phyloP scores from a whole-genome alignment of 2,329 filamentous ascomycete species.

The Bipolaris sorokiniana region DNA sequence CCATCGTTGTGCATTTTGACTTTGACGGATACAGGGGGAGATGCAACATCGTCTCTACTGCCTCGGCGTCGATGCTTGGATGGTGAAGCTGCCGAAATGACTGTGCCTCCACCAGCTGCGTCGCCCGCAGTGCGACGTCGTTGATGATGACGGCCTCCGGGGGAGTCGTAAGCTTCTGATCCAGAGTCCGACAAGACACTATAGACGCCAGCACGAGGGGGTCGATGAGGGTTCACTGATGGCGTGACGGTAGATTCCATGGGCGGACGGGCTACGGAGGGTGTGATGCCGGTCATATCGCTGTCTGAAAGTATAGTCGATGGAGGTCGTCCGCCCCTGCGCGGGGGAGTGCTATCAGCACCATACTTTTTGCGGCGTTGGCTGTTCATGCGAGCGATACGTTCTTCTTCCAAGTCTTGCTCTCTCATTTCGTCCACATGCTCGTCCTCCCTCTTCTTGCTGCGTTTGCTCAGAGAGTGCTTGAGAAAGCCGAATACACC shows the following conservation, averaged over 20 bases:
- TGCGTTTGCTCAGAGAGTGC: conserved; percentile 57
- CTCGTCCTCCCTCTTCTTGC: conserved; percentile 64
- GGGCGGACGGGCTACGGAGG: conserved; percentile 50
- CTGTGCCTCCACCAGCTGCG: conserved; percentile 39
- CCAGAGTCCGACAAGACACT: conserved; percentile 52
- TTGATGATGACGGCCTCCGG: conserved; percentile 45
- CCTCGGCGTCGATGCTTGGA: conserved; percentile 38
- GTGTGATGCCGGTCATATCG: conserved; percentile 53
- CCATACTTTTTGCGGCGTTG: conserved; percentile 68
- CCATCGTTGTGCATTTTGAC: conserved; percentile 70
- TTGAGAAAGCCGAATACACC: conserved; percentile 50
- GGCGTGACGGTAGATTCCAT: conserved; percentile 35
- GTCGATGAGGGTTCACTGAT: conserved; percentile 42
- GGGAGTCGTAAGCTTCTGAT: conserved; percentile 47
- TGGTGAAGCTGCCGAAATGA: conserved; percentile 37
- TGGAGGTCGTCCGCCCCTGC: conserved; percentile 35
- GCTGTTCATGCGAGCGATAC: conserved; percentile 59
- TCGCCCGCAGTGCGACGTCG: conserved; percentile 37
- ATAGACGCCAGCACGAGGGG: conserved; percentile 43
- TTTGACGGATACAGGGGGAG: conserved; percentile 68
- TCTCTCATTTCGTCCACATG: conserved; percentile 62
- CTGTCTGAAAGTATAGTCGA: conserved; percentile 54
- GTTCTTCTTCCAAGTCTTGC: conserved; percentile 60
- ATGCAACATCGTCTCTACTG: conserved; percentile 54
- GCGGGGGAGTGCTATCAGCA: conserved; percentile 63